Evolutionary conservation across 2,329 filamentous ascomycete genomes (phyloP).

Genomic region (Ceratocystis alfenasii): DNA sequence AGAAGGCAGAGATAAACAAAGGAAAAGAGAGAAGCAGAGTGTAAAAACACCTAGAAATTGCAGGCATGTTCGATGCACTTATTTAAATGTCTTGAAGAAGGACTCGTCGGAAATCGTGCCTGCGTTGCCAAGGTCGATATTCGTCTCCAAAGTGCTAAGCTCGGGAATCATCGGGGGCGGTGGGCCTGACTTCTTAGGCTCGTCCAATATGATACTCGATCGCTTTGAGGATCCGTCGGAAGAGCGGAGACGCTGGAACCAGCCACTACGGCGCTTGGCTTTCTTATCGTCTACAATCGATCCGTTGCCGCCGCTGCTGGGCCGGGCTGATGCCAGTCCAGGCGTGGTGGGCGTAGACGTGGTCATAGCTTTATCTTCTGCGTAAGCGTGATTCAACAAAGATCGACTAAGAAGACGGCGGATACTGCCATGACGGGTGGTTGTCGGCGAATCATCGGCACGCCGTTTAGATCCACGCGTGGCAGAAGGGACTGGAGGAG

Average conservation of each 20-base stretch:
- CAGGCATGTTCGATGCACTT: slow-evolving; percentile 24
- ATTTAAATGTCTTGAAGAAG: slow-evolving; percentile 50
- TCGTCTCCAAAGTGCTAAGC: slow-evolving; percentile 40
- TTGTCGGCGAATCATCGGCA: slow-evolving; percentile 38
- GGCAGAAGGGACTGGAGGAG: slow-evolving; percentile 23
- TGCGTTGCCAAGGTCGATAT: slow-evolving; percentile 35
- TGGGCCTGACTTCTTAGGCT: slow-evolving; percentile 35
- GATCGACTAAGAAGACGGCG: slow-evolving; percentile 46
- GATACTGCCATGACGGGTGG: slow-evolving; percentile 44
- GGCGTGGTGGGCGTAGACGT: slow-evolving; percentile 20
- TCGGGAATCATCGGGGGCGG: slow-evolving; percentile 52
- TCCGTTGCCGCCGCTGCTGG: slow-evolving; percentile 39
- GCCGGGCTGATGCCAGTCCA: slow-evolving; percentile 29
- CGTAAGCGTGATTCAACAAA: slow-evolving; percentile 42
- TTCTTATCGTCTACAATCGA: slow-evolving; percentile 43
- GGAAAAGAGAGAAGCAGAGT: slow-evolving; percentile 12
- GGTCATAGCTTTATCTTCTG: slow-evolving; percentile 36
- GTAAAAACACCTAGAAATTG: not conserved
- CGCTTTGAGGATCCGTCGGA: slow-evolving; percentile 31
- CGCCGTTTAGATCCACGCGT: slow-evolving; percentile 36
- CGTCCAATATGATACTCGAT: slow-evolving; percentile 33
- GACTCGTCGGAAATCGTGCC: slow-evolving; percentile 38
- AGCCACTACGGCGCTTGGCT: slow-evolving; percentile 45
- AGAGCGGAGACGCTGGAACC: slow-evolving; percentile 44
- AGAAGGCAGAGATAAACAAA: slow-evolving; percentile 5